A percentile compares a stretch with the other conserved stretches of the same genome.
Conservation (phyloP, 495 filamentous ascomycete genomes). For the Penicillium pancosmium region DNA sequence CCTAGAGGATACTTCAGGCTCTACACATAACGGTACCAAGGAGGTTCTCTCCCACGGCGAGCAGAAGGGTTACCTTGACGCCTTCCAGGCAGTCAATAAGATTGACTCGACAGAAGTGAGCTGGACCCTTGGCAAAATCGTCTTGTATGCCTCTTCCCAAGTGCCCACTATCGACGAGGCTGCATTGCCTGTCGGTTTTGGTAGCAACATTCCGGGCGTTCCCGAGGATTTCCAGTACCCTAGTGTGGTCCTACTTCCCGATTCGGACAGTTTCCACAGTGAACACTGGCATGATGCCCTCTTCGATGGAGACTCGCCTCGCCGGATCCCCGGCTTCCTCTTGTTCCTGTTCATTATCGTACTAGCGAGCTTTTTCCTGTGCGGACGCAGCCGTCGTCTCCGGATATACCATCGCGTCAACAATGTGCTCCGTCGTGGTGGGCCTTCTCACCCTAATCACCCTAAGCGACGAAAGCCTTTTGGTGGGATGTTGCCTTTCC, state of each 20-base stretch:
- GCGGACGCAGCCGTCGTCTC: constrained; percentile 71
- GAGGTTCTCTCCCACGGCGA: constrained; percentile 69
- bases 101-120: constrained; percentile 92
- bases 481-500: constrained; percentile 53
- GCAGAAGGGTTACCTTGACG: constrained; percentile 78
- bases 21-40: constrained; percentile 72
- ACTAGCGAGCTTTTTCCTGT: constrained; percentile 65
- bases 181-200: constrained; percentile 83
- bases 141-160: constrained; percentile 93
- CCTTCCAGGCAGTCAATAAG: constrained; percentile 93
- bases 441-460: constrained; percentile 54
- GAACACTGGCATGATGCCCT: constrained; percentile 77
- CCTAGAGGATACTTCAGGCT: constrained; percentile 60
- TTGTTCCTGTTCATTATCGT: constrained; percentile 74
- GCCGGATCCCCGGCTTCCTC: constrained; percentile 71
- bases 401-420: constrained; percentile 63
- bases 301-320: constrained; percentile 59
- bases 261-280: constrained; percentile 51
- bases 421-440: constrained; percentile 50
- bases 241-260: constrained; percentile 57
- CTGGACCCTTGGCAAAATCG: constrained; percentile 97
- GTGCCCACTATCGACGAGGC: constrained; percentile 64
- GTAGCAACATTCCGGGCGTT: constrained; percentile 70
- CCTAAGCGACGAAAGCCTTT: constrained; percentile 57
- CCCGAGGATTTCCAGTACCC: constrained; percentile 85